phyloP scores from a whole-genome alignment of 108 stramenopile species.

The Mediolabrus comicus region DNA sequence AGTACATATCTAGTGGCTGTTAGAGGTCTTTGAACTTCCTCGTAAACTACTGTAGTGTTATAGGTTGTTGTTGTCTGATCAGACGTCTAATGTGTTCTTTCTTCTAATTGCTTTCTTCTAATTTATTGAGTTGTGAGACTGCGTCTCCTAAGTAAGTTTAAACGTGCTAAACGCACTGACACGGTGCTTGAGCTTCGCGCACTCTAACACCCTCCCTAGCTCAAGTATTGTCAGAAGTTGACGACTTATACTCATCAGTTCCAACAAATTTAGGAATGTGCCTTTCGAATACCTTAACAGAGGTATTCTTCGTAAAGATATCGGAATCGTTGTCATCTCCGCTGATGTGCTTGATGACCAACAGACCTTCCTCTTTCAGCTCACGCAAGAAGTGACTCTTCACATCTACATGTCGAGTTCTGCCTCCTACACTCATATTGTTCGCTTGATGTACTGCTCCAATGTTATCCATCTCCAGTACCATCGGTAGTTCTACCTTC shows the following conservation, averaged over 20 bases:
- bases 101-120: too few species aligned
- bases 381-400: slow-evolving; percentile 21
- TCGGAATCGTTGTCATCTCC: slow-evolving; percentile 5
- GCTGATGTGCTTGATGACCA: not conserved
- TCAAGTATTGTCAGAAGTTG: not conserved
- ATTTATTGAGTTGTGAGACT: too few species aligned
- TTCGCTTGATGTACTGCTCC: slow-evolving; percentile 40
- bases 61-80: too few species aligned
- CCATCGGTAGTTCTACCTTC: slow-evolving; percentile 46
- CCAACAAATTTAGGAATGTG: not conserved
- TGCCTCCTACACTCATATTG: slow-evolving; percentile 38
- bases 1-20: too few species aligned
- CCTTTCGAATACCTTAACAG: not conserved
- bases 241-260: not conserved
- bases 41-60: too few species aligned
- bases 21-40: too few species aligned
- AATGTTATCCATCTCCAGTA: slow-evolving; percentile 43
- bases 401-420: slow-evolving; percentile 40
- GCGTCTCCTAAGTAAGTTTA: too few species aligned
- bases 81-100: too few species aligned
- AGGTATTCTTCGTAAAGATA: slow-evolving; percentile 14
- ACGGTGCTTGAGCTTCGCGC: too few species aligned
- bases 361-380: slow-evolving; percentile 30
- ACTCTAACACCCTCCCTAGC: not conserved
- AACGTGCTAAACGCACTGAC: too few species aligned